Percentiles rank a stretch among this genome's conserved stretches.
Evolutionary conservation across 495 filamentous ascomycete genomes (phyloP).

Genomic region (Cudoniella acicularis): DNA sequence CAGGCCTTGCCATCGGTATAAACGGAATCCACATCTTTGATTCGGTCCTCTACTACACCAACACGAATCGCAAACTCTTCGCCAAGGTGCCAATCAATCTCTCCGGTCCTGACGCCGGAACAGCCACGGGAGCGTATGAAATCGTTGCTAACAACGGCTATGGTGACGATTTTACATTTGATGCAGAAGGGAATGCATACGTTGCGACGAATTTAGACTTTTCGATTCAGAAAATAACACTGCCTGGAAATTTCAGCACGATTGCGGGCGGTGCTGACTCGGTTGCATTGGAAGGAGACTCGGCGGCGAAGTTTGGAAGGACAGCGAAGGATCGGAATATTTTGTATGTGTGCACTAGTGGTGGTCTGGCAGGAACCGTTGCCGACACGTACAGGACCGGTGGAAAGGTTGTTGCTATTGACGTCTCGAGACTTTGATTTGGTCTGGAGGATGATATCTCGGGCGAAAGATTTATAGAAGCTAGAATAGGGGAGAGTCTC

Average conservation of each 20-base stretch:
- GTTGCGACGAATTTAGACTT: constrained; percentile 14
- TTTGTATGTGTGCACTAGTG: constrained; percentile 25
- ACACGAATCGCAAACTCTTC: constrained; percentile 22
- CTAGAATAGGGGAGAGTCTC: too few relatives aligned
- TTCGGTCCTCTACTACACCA: constrained; percentile 38
- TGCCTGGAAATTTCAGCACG: constrained; percentile 13
- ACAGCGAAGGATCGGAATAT: constrained; percentile 18
- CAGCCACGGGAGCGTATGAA: constrained; percentile 10
- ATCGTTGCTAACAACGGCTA: constrained; percentile 8
- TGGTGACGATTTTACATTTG: constrained; percentile 25
- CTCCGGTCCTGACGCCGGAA: constrained; percentile 6
- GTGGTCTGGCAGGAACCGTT: constrained; percentile 15
- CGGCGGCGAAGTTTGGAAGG: constrained; percentile 24
- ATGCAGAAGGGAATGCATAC: constrained; percentile 22
- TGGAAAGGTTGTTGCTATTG: constrained; percentile 26
- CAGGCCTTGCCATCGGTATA: constrained; percentile 29
- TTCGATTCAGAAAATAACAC: constrained; percentile 14
- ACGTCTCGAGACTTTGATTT: constrained; percentile 1
- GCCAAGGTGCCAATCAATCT: constrained; percentile 16
- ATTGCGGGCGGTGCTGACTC: constrained; percentile 18
- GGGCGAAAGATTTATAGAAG: too few relatives aligned
- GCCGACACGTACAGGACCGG: constrained; percentile 18
- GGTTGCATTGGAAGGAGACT: constrained; percentile 23
- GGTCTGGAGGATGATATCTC: too few relatives aligned
- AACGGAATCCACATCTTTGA: constrained; percentile 34